Evolutionary conservation across 768 basidiomycete genomes (phyloP).

Genomic region (Coprinopsis sp.): DNA sequence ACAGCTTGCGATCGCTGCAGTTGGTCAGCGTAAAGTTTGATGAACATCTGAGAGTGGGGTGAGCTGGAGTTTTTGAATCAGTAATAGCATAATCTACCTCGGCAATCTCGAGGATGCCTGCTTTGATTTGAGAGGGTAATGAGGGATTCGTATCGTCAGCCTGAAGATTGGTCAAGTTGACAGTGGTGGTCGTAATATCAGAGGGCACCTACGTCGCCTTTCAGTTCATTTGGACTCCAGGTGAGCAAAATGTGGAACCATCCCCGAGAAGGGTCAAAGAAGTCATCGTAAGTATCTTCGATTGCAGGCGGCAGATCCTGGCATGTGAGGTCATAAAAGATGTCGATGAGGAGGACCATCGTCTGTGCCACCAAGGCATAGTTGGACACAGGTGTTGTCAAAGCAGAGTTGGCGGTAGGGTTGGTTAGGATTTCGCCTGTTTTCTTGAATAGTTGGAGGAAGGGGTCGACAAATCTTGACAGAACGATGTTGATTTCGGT

Average conservation of each 20-base stretch:
- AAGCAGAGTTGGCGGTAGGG: constrained; percentile 29
- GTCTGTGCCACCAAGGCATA: constrained; percentile 59
- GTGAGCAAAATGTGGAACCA: constrained; percentile 77
- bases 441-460: constrained; percentile 76
- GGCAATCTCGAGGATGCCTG: constrained; percentile 83
- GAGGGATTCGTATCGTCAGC: constrained; percentile 80
- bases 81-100: constrained; percentile 55
- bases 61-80: constrained; percentile 1
- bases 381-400: constrained; percentile 33
- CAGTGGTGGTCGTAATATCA: constrained; percentile 1
- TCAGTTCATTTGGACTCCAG: constrained; percentile 71
- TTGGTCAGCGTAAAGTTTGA: constrained; percentile 80
- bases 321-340: constrained; percentile 91
- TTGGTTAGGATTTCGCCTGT: constrained; percentile 46
- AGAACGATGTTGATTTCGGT: constrained; percentile 90
- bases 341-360: constrained; percentile 74
- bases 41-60: constrained; percentile 52
- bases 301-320: constrained; percentile 94
- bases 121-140: constrained; percentile 85
- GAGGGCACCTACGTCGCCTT: constrained; percentile 55
- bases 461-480: constrained; percentile 75
- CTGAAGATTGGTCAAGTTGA: constrained; percentile 30
- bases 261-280: constrained; percentile 67
- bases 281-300: constrained; percentile 81
- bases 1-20: constrained; percentile 60